These are phyloP conservation scores for Starmerella tilneyi DNA, from an alignment of 805 yeast genomes.

Conservation along the genomic window DNA sequence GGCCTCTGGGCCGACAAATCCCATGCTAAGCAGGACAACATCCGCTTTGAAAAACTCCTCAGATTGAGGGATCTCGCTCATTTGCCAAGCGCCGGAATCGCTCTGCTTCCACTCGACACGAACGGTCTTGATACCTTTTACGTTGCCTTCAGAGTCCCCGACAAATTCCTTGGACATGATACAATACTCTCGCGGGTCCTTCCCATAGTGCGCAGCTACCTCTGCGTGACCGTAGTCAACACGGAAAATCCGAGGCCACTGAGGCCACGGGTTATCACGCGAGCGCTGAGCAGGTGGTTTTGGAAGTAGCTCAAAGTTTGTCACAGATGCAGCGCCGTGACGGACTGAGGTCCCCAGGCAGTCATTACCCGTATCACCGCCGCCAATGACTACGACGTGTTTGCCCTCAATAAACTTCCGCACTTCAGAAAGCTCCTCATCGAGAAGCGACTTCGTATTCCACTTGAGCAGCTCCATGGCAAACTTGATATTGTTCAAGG, in stretches of 20 bases:
- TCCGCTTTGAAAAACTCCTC: constrained; percentile 95
- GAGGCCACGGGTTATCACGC: constrained; percentile 98
- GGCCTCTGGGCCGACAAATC: constrained; percentile 92
- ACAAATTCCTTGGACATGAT: constrained; percentile 91
- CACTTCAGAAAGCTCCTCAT: constrained; percentile 67
- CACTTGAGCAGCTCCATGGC: constrained; percentile 86
- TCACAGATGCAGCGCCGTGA: constrained; percentile 91
- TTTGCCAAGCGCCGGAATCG: constrained; percentile 95
- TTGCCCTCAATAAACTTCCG: constrained; percentile 66
- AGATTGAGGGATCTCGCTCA: constrained; percentile 92
- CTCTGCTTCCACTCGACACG: constrained; percentile 97
- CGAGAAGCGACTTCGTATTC: constrained; percentile 84
- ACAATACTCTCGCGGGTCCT: constrained; percentile 95
- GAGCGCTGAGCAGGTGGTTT: constrained; percentile 79
- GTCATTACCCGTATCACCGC: constrained; percentile 99
- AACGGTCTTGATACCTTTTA: constrained; percentile 88
- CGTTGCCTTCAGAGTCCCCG: constrained; percentile 90
- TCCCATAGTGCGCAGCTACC: constrained; percentile 87
- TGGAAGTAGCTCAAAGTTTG: constrained; percentile 89
- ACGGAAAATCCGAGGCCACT: constrained; percentile 97
- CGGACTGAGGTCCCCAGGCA: constrained; percentile 95
- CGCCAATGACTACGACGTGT: constrained; percentile 92
- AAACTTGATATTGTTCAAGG: constrained; percentile 74
- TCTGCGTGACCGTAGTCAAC: constrained; percentile 97
- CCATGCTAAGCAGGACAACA: constrained; percentile 88